A percentile compares a stretch with the other conserved stretches of the same genome.
Conservation (phyloP, 2,329 filamentous ascomycete species). For the Didymella lethalis region DNA sequence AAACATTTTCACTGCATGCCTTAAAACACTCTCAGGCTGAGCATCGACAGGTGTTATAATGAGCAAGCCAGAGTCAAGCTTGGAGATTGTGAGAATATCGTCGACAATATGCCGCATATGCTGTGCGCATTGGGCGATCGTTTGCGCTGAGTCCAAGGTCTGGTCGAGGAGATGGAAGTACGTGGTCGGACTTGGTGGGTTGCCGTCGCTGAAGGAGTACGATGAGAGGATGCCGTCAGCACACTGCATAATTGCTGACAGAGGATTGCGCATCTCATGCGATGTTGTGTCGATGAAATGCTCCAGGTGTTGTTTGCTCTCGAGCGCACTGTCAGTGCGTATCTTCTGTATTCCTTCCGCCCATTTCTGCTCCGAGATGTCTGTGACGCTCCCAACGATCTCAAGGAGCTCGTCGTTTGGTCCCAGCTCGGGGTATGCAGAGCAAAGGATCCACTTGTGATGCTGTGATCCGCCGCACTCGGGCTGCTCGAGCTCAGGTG, state of each 20-base stretch:
- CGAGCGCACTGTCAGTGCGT: constrained; percentile 40
- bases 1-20: constrained; percentile 50
- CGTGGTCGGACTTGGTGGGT: constrained; percentile 13
- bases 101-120: constrained; percentile 59
- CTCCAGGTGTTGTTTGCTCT: constrained; percentile 46
- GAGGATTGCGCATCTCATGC: constrained; percentile 56
- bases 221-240: constrained; percentile 51
- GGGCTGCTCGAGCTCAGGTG: constrained; percentile 23
- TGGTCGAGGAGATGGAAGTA: constrained; percentile 33
- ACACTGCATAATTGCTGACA: constrained; percentile 54
- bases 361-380: constrained; percentile 51
- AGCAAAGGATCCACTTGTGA: constrained; percentile 43
- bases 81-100: constrained; percentile 56
- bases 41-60: constrained; percentile 52
- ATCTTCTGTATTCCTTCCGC: constrained; percentile 46
- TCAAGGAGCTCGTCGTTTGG: constrained; percentile 35
- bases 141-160: constrained; percentile 50
- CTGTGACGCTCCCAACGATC: constrained; percentile 48
- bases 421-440: constrained; percentile 39
- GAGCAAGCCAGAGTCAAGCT: constrained; percentile 55
- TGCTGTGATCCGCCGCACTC: constrained; percentile 26
- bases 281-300: constrained; percentile 48
- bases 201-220: constrained; percentile 27
- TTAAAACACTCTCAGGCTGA: constrained; percentile 45
- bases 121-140: constrained; percentile 54